Base-by-base conservation (phyloP, 768 basidiomycete species). In the Basidioascus undulatus region DNA sequence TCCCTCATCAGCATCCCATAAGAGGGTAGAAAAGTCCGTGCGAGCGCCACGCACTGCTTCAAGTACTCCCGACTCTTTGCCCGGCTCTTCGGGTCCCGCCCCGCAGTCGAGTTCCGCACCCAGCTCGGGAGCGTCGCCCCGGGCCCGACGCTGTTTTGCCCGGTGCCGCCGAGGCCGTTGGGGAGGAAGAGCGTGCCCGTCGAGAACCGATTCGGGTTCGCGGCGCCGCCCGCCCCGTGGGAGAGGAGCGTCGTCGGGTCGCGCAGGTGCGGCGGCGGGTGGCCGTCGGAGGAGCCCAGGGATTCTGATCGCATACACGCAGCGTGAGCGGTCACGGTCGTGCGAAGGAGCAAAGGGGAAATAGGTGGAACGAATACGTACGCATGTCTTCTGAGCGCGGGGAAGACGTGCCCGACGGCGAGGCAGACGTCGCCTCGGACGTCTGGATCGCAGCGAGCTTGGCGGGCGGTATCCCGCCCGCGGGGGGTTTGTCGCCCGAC, bases 11-110 rank as follows among this genome's bases (percentile, higher is more conserved):
- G n/a, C n/a, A n/a, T n/a, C n/a, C n/a, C n/a, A n/a, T n/a, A n/a
- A n/a, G n/a, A n/a, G n/a, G n/a, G n/a, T n/a, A n/a, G n/a, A n/a
- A n/a, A n/a, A n/a, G n/a, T n/a, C n/a, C n/a, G n/a, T n/a, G n/a
- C n/a, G n/a, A n/a, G n/a, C n/a, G n/a, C n/a, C n/a, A 66, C 76
- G 53, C 52, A 84, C 74, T 98, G 89, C 60, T 96, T 98, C 50
- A 98, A 68, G 57, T 94, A 98, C 47, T 98, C 92, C 41, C 87
- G 67, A 61, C 83, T 87, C 43, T 83, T 69, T 32, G 87, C 84
- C 52, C 89, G 70, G 52, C 81, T 79, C 60, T 92, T 89, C n/a
- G 84, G 84, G 60, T 94, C 89, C 42, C 83, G 72, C 26, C 76
- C 80, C 8, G 74, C 71, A 71, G 76, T 55, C 5, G 25, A 33